Conservation (phyloP, 306 rosid genomes). For the Vigna hirtella region DNA sequence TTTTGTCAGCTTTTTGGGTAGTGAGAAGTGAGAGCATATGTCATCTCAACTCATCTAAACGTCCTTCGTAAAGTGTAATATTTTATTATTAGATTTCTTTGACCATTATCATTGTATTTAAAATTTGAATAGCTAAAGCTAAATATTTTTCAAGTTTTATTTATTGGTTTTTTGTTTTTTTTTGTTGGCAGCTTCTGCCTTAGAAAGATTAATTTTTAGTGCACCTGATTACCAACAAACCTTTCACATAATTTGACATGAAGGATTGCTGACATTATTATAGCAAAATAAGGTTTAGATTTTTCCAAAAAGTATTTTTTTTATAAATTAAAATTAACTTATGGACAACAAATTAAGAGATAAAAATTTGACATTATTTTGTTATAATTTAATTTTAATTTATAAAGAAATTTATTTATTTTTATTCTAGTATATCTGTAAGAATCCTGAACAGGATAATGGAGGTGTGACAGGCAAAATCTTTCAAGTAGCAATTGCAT, state of each 20-base stretch:
- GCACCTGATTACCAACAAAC: neutral
- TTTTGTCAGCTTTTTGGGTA: slow-evolving; percentile 38
- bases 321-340: too few relatives aligned
- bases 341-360: too few relatives aligned
- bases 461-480: too few relatives aligned
- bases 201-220: neutral
- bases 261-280: neutral
- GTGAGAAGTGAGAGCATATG: slow-evolving; percentile 25
- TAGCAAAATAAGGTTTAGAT: too few relatives aligned
- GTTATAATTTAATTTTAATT: too few relatives aligned
- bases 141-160: slow-evolving; percentile 9
- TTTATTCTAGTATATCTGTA: too few relatives aligned
- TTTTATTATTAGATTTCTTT: slow-evolving; percentile 22
- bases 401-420: too few relatives aligned
- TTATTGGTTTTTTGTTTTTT: neutral
- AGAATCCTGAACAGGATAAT: neutral
- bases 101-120: slow-evolving; percentile 1
- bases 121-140: neutral
- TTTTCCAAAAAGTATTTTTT: too few relatives aligned
- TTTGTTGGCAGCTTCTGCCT: neutral
- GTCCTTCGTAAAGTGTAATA: slow-evolving; percentile 29
- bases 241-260: neutral
- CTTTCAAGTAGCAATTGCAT: neutral
- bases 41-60: slow-evolving; percentile 9
- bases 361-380: too few relatives aligned